Evolutionary conservation across 495 filamentous ascomycete species (phyloP).

Genomic region (Podospora fimiseda): DNA sequence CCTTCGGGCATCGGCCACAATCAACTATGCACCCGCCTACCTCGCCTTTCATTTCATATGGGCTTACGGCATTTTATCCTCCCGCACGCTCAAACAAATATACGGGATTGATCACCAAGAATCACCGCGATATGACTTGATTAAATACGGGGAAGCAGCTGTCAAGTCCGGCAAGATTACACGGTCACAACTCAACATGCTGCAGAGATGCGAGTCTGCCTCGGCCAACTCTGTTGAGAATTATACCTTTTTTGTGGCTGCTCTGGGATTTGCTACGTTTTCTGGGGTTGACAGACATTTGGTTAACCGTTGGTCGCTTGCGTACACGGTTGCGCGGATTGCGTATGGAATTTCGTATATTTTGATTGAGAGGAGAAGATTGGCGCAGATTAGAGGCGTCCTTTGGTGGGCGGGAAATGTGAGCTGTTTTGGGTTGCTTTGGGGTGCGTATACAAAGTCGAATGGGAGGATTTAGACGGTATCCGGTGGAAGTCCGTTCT

Average conservation of each 20-base stretch:
- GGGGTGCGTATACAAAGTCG: conserved; percentile 18
- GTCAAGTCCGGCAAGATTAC: conserved; percentile 46
- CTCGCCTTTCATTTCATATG: conserved; percentile 43
- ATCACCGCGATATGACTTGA: conserved; percentile 44
- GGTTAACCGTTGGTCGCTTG: conserved; percentile 39
- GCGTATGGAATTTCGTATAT: conserved; percentile 37
- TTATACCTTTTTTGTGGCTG: conserved; percentile 41
- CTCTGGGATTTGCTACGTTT: conserved; percentile 26
- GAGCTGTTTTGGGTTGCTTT: conserved; percentile 30
- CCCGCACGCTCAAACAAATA: conserved; percentile 37
- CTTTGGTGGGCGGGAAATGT: conserved; percentile 46
- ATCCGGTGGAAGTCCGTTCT: too few species aligned
- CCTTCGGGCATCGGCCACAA: neutral
- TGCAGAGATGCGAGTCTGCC: conserved; percentile 43
- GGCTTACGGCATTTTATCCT: conserved; percentile 40
- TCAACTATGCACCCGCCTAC: conserved; percentile 35
- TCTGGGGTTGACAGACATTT: conserved; percentile 32
- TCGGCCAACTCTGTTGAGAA: conserved; percentile 46
- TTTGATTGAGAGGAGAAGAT: conserved; percentile 26
- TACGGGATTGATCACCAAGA: conserved; percentile 46
- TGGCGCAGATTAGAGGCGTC: conserved; percentile 37
- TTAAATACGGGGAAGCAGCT: conserved; percentile 43
- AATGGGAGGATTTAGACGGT: too few species aligned
- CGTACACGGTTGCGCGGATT: conserved; percentile 40
- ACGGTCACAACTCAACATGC: conserved; percentile 34